Evolutionary conservation across 1,284 basidiomycete genomes (phyloP).

Genomic region (Rhodofomes roseus): DNA sequence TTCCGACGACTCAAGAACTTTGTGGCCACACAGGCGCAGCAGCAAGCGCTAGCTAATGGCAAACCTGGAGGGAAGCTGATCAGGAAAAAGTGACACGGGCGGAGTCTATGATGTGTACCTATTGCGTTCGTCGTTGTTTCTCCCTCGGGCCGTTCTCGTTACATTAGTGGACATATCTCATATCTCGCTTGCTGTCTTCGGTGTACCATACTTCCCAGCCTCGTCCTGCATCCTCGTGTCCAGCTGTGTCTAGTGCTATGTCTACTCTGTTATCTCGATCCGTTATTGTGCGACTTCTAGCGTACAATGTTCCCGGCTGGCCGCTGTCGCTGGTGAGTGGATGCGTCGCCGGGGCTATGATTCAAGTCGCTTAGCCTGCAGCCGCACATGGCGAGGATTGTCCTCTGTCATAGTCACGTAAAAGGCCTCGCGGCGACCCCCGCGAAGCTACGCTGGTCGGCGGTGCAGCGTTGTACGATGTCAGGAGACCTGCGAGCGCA

Average conservation of each 20-base stretch:
- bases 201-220: conserved; percentile 1
- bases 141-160: neutral
- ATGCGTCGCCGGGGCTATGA: neutral
- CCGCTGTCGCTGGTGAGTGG: neutral
- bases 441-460: neutral
- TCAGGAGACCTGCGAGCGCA: conserved; percentile 2
- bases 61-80: conserved; percentile 22
- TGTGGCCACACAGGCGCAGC: conserved; percentile 29
- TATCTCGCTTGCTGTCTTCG: conserved; percentile 4
- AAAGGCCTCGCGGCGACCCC: neutral
- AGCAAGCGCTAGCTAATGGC: conserved; percentile 12
- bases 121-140: neutral
- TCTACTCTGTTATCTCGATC: conserved; percentile 3
- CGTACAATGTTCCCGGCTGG: neutral
- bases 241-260: conserved; percentile 2
- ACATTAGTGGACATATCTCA: conserved; percentile 4
- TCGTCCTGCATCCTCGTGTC: conserved; percentile 3
- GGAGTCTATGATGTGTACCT: neutral
- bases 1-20: conserved; percentile 73
- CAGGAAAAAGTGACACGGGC: conserved; percentile 26
- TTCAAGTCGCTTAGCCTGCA: neutral
- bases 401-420: neutral
- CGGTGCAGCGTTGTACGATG: too few species aligned
- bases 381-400: neutral
- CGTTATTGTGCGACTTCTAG: neutral